A percentile compares a stretch with the other conserved stretches of the same genome.
These are phyloP conservation scores for Xanthoconium purpureum DNA, from an alignment of 768 basidiomycete species.

Conservation along the genomic window DNA sequence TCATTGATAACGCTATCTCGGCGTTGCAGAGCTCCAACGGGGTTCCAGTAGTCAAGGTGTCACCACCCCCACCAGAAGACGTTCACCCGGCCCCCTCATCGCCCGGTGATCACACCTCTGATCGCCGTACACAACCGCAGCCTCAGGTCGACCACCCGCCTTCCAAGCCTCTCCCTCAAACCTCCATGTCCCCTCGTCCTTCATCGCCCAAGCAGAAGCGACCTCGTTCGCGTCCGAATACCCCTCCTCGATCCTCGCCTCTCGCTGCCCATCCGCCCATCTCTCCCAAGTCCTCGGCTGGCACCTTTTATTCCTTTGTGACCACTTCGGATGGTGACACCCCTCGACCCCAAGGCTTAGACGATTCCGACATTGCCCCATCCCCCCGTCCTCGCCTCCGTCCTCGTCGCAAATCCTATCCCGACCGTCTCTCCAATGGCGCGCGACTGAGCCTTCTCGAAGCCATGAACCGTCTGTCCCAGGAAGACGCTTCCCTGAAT, in stretches of 20 bases:
- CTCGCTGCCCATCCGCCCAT: conserved; percentile 11
- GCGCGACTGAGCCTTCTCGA: conserved; percentile 27
- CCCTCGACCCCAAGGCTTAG: background rate
- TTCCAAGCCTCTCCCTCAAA: conserved; percentile 1
- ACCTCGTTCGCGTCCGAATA: conserved; percentile 18
- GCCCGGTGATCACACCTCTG: background rate
- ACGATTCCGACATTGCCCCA: background rate
- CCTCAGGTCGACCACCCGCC: background rate
- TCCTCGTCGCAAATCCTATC: conserved; percentile 23
- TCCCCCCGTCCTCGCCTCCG: conserved; percentile 16
- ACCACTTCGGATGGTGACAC: conserved; percentile 20
- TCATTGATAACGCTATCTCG: conserved; percentile 8
- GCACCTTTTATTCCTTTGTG: conserved; percentile 24
- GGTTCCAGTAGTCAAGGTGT: conserved; percentile 15
- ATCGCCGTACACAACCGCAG: conserved; percentile 5
- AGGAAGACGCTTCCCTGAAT: conserved; percentile 6
- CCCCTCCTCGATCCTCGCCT: conserved; percentile 16
- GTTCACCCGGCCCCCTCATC: background rate
- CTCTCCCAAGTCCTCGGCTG: conserved; percentile 28
- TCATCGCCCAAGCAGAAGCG: conserved; percentile 7
- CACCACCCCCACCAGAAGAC: conserved; percentile 10
- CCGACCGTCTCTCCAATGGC: conserved; percentile 22
- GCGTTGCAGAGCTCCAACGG: background rate
- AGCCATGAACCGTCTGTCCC: conserved; percentile 26
- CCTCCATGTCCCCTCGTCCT: conserved; percentile 4